A percentile compares a stretch with the other conserved stretches of the same genome.
These are phyloP conservation scores for Pouteria glomerata DNA, from an alignment of 148 eudicot genomes.

Conservation along the genomic window DNA sequence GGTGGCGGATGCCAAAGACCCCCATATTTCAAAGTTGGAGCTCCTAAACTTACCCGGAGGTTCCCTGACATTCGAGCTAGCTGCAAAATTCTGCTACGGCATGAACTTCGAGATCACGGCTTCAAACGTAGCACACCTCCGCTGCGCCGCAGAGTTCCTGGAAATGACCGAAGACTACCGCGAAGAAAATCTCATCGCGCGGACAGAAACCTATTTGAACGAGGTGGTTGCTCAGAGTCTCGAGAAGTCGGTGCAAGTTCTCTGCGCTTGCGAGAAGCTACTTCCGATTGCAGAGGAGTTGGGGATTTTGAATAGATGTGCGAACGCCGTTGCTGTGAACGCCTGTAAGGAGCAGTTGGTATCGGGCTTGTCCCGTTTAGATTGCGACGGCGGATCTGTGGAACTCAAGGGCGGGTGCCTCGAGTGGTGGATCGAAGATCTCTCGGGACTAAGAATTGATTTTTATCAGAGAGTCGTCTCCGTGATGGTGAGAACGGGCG, in stretches of 20 bases:
- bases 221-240: slow-evolving; percentile 45
- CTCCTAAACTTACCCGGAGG: slow-evolving; percentile 60
- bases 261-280: slow-evolving; percentile 47
- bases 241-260: slow-evolving; percentile 51
- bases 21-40: slow-evolving; percentile 36
- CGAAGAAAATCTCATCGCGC: slow-evolving; percentile 50
- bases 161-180: slow-evolving; percentile 65
- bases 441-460: slow-evolving; percentile 44
- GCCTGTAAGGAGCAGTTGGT: slow-evolving; percentile 57
- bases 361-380: slow-evolving; percentile 39
- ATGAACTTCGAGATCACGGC: slow-evolving; percentile 62
- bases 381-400: slow-evolving; percentile 23
- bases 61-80: slow-evolving; percentile 46
- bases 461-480: slow-evolving; percentile 44
- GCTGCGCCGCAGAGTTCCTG: slow-evolving; percentile 57
- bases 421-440: slow-evolving; percentile 78
- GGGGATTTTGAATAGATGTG: slow-evolving; percentile 40
- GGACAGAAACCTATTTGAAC: slow-evolving; percentile 52
- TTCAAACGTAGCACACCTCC: slow-evolving; percentile 49
- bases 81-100: slow-evolving; percentile 65
- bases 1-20: slow-evolving; percentile 48
- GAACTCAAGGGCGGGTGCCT: slow-evolving; percentile 34
- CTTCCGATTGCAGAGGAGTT: slow-evolving; percentile 40
- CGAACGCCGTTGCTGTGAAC: slow-evolving; percentile 40
- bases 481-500: slow-evolving; percentile 41